phyloP scores from a whole-genome alignment of 768 basidiomycete genomes.

The Collybia sp. region DNA sequence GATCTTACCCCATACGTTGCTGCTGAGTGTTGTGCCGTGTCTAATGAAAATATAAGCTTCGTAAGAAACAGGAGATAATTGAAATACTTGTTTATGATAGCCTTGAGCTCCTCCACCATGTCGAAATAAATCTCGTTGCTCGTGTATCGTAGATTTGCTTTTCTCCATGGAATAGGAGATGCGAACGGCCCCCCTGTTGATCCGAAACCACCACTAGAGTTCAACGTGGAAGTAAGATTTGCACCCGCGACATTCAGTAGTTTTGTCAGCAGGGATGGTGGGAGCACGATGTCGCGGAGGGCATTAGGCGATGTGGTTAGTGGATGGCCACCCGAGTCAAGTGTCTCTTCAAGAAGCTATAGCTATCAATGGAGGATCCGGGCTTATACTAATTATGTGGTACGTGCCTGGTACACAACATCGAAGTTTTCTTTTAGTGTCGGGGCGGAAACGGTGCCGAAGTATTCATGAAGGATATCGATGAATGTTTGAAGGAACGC shows the following conservation, averaged over 20 bases:
- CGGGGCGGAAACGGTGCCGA: conserved; percentile 77
- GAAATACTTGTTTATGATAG: conserved; percentile 67
- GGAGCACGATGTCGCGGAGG: conserved; percentile 89
- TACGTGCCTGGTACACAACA: conserved; percentile 82
- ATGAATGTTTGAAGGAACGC: conserved; percentile 84
- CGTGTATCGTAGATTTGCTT: conserved; percentile 74
- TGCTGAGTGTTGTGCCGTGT: conserved; percentile 61
- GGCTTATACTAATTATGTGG: neutral
- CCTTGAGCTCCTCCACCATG: conserved; percentile 75
- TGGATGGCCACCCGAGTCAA: conserved; percentile 90
- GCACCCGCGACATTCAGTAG: conserved; percentile 50
- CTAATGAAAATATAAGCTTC: conserved; percentile 28
- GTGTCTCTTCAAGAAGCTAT: conserved; percentile 91
- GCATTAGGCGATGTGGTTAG: conserved; percentile 88
- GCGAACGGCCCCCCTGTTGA: conserved; percentile 58
- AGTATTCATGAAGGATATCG: conserved; percentile 81
- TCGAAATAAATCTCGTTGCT: conserved; percentile 95
- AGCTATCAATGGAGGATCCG: conserved; percentile 4
- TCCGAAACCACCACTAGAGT: conserved; percentile 37
- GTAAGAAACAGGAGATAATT: conserved; percentile 3
- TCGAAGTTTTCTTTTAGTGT: conserved; percentile 91
- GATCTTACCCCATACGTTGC: conserved; percentile 73
- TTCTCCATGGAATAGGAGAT: conserved; percentile 92
- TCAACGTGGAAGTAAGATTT: conserved; percentile 42
- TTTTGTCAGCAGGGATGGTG: conserved; percentile 82